Base-by-base conservation (phyloP, 352 stramenopile genomes). In the Globisporangium apiculatum region DNA sequence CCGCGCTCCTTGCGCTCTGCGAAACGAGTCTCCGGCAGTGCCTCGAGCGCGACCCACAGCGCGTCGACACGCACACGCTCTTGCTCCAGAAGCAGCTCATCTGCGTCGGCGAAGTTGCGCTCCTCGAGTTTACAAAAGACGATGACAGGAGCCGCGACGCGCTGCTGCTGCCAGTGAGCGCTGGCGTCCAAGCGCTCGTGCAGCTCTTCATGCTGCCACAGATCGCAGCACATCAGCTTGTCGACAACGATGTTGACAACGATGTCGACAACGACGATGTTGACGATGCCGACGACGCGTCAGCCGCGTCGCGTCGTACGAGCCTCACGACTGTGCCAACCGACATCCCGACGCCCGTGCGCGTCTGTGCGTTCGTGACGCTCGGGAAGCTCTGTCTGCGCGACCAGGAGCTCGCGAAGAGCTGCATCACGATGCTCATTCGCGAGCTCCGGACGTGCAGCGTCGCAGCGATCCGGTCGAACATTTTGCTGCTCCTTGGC, bases 361-460 rank as follows among this genome's bases (percentile, higher is more conserved):
- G 96, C 24, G 93, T 97, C 11, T 95, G 95, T 65, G 95, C 93
- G 5, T 98, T 98, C 65, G 76, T 97, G 12, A 94, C 91, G 1
- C 66, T 98, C 24, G 96, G 96, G 40, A 99, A 99, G 56, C 60
- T 98, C 17, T 99, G 95, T 60, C 74, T 99, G n/a, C 79, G 94
- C 15, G 92, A 99, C 65, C 86, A 97, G 56, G 65, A 73, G 41
- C 72, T 98, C 18, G 94, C 96, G 1, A 98, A 98, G 66, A 74
- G 80, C 57, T 97, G 82, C 31, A 88, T 98, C 56, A 98, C 88
- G 38, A 95, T 99, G 69, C 75, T 99, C 43, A 97, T 98, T 48
- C 86, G 95, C 12, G 95, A 98, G 65, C 78, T 99, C 8, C 67
- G 91, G 46, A 87, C 81, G n/a, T 83, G 78, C 47, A 51, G 68